Base-by-base conservation (phyloP, 1,284 basidiomycete genomes). In the Leccinum griseonigrum region DNA sequence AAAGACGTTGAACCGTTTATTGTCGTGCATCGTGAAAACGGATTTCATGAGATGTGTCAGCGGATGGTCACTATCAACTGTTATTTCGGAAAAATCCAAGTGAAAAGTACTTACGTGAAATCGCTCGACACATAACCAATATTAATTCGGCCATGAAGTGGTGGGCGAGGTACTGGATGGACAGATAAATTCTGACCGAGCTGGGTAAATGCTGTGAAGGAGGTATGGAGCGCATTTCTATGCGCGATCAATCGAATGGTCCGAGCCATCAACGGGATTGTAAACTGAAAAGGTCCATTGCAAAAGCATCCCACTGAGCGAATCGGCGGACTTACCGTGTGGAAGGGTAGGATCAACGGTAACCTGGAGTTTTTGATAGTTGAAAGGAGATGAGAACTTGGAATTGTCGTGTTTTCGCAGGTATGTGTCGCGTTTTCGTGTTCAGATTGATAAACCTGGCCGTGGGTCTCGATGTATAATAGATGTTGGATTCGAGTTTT, bases 41-140 rank as follows among this genome's bases (percentile, higher is more conserved):
- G 81, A 84, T 68, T 84, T 83, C 83, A 86, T 86, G 55, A 87
- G 75, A 65, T 87, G 85, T 14, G 85, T 80, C 28, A 87, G 75
- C 9, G 85, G 86, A 65, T 87, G 86, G 63, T 87, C 84, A 63
- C 81, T 82, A 29, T 59, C 9, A 28, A 40, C 43, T 11, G 59
- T 58, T 38, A 50, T 46, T n/a, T 59, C 48, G 28, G n/a, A 51
- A 52, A 22, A 28, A 14, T 9, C 22, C 16, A 11, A 51, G 26
- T n/a, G 51, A 29, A 40, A 55, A 18, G 7, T 14, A 69, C 76
- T 26, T 61, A 81, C 81, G 78, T 82, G 55, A 87, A 81, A 67
- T 87, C 85, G 43, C 81, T 81, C 1, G 85, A 85, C 34, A 87
- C 75, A 69, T 87, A 87, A 22, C 83, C 86, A 58, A 87, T 66